Evolutionary conservation across 371 early-diverging fungal genomes (phyloP).

Genomic region (Circinella umbellata): DNA sequence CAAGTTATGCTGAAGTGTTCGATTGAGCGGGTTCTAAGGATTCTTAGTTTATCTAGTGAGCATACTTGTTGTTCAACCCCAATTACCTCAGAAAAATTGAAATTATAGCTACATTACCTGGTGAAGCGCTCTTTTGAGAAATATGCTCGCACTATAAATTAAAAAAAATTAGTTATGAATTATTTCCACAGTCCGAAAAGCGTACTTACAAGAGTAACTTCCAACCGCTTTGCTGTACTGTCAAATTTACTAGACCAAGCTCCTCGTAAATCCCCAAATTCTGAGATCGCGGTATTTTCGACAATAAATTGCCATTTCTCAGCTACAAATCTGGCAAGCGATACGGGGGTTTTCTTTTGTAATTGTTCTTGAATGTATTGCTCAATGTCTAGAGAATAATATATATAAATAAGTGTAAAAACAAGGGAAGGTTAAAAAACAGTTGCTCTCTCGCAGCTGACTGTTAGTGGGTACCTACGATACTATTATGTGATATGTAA

Average conservation of each 20-base stretch:
- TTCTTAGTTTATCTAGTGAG: slow-evolving; percentile 3
- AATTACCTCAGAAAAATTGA: background rate
- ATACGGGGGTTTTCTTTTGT: background rate
- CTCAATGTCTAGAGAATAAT: slow-evolving; percentile 4
- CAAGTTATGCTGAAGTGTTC: background rate
- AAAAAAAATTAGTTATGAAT: too few species aligned
- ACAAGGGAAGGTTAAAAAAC: background rate
- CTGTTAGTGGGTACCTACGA: background rate
- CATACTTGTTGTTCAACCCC: background rate
- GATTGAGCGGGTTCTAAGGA: background rate
- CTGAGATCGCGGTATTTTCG: background rate
- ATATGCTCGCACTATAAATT: background rate
- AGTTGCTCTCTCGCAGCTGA: too few species aligned
- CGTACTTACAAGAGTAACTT: background rate
- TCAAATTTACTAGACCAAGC: background rate
- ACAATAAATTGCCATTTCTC: slow-evolving; percentile 1
- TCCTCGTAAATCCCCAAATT: background rate
- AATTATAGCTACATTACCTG: slow-evolving; percentile 3
- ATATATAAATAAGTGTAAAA: background rate
- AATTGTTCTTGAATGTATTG: slow-evolving; percentile 8
- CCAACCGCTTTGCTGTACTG: background rate
- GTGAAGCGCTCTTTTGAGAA: background rate
- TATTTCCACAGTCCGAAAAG: background rate
- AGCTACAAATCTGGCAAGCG: background rate
- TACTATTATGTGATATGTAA: background rate